phyloP scores from a whole-genome alignment of 2,329 filamentous ascomycete genomes.

The Phialophora chinensis region DNA sequence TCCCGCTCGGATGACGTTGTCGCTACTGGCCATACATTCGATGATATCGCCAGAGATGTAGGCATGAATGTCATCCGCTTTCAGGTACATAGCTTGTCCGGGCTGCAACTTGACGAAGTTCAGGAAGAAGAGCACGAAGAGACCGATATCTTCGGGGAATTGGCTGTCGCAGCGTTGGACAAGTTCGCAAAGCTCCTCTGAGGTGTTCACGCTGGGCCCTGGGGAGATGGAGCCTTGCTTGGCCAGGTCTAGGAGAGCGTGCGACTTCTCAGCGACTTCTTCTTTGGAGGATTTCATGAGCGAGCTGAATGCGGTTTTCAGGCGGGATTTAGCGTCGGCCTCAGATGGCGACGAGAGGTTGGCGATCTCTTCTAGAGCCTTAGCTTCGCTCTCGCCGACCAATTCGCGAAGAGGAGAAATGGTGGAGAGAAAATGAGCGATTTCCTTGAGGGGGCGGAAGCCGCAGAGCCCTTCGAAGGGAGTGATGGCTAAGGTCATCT shows the following conservation, averaged over 20 bases:
- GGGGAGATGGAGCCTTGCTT: slow-evolving; percentile 46
- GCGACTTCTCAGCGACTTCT: slow-evolving; percentile 67
- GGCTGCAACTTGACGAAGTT: slow-evolving; percentile 89
- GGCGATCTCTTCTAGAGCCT: slow-evolving; percentile 60
- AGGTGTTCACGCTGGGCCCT: slow-evolving; percentile 70
- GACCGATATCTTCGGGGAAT: slow-evolving; percentile 87
- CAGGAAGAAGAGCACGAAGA: slow-evolving; percentile 96
- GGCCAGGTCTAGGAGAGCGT: slow-evolving; percentile 73
- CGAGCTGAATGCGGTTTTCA: slow-evolving; percentile 75
- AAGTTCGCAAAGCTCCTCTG: slow-evolving; percentile 74
- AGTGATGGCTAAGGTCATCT: slow-evolving; percentile 98
- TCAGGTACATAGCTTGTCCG: slow-evolving; percentile 94
- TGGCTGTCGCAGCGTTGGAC: slow-evolving; percentile 78
- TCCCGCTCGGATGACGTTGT: slow-evolving; percentile 96
- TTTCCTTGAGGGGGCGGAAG: slow-evolving; percentile 86
- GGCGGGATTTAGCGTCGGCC: slow-evolving; percentile 74
- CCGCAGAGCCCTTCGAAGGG: slow-evolving; percentile 95
- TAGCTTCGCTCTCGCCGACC: slow-evolving; percentile 68
- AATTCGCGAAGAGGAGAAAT: slow-evolving; percentile 69
- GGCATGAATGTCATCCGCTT: slow-evolving; percentile 96
- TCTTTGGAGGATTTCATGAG: slow-evolving; percentile 79
- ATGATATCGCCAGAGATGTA: slow-evolving; percentile 83
- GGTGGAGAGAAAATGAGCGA: slow-evolving; percentile 78
- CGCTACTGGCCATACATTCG: slow-evolving; percentile 98
- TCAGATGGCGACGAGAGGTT: slow-evolving; percentile 61